Conservation (phyloP, 305 asterid genomes). For the Coffea humblotiana region DNA sequence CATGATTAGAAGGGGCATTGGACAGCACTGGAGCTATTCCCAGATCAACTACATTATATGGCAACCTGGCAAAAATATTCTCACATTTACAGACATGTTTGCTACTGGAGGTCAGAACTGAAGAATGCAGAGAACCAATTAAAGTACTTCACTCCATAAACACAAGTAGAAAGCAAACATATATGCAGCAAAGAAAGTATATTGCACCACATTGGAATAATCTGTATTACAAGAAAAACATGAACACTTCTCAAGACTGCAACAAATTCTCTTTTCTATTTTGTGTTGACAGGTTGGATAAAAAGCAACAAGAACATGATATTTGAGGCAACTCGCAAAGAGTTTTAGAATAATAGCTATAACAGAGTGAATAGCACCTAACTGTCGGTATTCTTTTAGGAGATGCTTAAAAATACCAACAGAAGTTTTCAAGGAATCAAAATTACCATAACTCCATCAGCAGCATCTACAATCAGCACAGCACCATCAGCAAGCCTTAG, state of each 20-base stretch:
- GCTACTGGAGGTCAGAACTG: background rate
- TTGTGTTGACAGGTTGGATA: background rate
- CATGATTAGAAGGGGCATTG: background rate
- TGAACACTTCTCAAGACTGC: background rate
- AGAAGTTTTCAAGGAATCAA: background rate
- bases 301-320: background rate
- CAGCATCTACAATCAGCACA: constrained; percentile 94
- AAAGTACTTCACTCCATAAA: background rate
- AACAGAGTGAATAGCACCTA: background rate
- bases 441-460: constrained; percentile 93
- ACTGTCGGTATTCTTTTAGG: background rate
- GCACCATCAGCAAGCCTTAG: constrained; percentile 99
- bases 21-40: background rate
- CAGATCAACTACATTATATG: background rate
- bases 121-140: background rate
- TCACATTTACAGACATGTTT: background rate
- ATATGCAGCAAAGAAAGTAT: background rate
- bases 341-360: background rate
- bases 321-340: background rate
- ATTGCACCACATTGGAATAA: background rate
- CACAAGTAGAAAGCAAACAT: background rate
- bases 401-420: background rate
- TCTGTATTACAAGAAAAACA: background rate
- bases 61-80: background rate
- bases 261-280: background rate